Evolutionary conservation across 1,139 yeast genomes (phyloP), one percentile per base, ranked within the genome.

Genomic region (Kluyveromyces sp.): DNA sequence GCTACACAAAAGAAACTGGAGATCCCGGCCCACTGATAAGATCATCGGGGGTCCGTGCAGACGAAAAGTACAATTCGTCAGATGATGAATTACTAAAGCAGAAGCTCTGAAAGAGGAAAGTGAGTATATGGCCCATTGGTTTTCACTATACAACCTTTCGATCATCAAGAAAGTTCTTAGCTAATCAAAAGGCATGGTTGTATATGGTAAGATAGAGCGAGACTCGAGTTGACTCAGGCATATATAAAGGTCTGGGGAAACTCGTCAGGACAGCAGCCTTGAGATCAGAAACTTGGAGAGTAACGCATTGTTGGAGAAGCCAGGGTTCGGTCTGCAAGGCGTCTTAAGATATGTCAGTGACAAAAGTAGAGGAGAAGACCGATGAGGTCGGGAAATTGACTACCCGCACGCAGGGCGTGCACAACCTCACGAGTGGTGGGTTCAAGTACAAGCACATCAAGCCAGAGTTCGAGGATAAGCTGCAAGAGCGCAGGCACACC

Each of bases 401-500:
- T n/a, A 17, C 36, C 4, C 36, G 26, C 18, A 25, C 50, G 3
- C 54, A 51, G 33, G 53, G 50, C 28, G 46, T 48, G 7, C 53
- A 49, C 43, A 53, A 49, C 37, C 25, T 51, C 15, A 44, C 53
- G 3, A 36, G 47, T 19, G 56, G 56, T 9, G 49, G 46, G 17
- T 28, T 41, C 13, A 47, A 43, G 13, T 51, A 45, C 43, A 46
- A 40, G 33, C 47, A 22, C 26, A 22, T 22, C 26, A 22, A 22
- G 26, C 26, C 26, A 22, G 26, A 22, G 26, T 22, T 22, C 26
- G 9, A 22, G 26, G 26, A 22, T 9, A 22, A 22, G 26, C 26
- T 22, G 26, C 26, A 70, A 43, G 72, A 81, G 58, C 68, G 87
- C 45, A 66, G 70, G 56, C 80, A 83, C 80, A 67, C 74, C 51